Percentiles rank a stretch among this genome's conserved stretches.
Conservation (phyloP, 495 filamentous ascomycete genomes). For the Daldinia loculata region DNA sequence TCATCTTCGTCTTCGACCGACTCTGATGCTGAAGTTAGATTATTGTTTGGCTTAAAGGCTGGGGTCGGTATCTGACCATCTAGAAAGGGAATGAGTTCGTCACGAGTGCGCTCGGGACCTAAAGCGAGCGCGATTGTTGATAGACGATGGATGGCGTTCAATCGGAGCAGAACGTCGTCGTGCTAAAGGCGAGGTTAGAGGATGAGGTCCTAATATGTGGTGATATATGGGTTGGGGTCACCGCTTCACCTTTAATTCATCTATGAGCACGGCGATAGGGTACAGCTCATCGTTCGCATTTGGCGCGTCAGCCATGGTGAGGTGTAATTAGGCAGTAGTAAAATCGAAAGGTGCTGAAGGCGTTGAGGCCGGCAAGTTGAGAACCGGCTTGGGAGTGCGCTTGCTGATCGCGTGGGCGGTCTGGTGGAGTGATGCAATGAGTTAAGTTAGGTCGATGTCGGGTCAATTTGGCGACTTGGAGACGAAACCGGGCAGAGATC, state of each 20-base stretch:
- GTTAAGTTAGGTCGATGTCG: constrained; percentile 43
- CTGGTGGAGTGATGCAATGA: constrained; percentile 43
- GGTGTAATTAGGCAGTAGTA: constrained; percentile 32
- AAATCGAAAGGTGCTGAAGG: background rate
- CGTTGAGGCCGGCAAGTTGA: constrained; percentile 27
- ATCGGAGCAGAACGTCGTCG: constrained; percentile 94
- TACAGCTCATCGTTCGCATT: constrained; percentile 92
- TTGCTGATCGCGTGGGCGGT: constrained; percentile 40
- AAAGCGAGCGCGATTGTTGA: constrained; percentile 97
- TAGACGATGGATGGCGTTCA: constrained; percentile 97
- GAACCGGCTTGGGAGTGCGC: constrained; percentile 16
- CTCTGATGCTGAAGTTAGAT: constrained; percentile 64
- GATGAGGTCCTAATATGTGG: constrained; percentile 12
- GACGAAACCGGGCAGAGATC: constrained; percentile 27
- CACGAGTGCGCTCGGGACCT: constrained; percentile 92
- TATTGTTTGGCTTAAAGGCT: constrained; percentile 32
- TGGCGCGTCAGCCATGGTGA: constrained; percentile 64
- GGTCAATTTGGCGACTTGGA: constrained; percentile 37
- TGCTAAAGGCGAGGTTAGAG: constrained; percentile 66
- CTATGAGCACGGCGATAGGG: constrained; percentile 98
- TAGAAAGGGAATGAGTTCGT: constrained; percentile 97
- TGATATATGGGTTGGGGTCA: constrained; percentile 21
- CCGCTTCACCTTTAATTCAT: constrained; percentile 90
- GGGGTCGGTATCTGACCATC: constrained; percentile 72
- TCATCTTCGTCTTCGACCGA: constrained; percentile 99